Conservation (phyloP, 108 stramenopile genomes). For the Aurantiochytrium sp. region DNA sequence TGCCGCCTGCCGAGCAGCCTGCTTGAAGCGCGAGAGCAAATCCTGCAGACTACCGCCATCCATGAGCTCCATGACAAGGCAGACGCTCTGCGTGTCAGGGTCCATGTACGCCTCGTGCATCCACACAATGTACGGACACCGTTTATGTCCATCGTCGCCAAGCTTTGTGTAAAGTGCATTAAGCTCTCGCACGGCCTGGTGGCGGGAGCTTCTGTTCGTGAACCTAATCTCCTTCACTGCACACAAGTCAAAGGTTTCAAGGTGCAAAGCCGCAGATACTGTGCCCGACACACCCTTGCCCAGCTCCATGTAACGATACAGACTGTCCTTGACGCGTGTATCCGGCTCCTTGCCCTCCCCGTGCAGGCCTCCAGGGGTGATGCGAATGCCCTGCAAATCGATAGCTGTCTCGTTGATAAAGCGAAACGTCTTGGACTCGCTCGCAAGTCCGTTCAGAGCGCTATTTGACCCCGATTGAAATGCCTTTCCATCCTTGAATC, state of each 20-base stretch:
- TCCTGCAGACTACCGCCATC: constrained; percentile 33
- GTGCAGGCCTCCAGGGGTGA: background rate
- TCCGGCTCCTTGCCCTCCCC: background rate
- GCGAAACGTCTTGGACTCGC: background rate
- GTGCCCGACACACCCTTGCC: constrained; percentile 53
- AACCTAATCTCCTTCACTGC: constrained; percentile 57
- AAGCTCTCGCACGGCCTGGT: constrained; percentile 49
- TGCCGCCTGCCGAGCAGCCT: background rate
- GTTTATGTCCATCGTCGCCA: background rate
- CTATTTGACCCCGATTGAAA: background rate
- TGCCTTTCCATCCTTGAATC: too few species aligned
- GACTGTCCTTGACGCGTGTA: constrained; percentile 25
- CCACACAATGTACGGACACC: constrained; percentile 38
- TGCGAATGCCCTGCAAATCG: background rate
- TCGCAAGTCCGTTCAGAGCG: background rate
- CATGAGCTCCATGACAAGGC: constrained; percentile 40
- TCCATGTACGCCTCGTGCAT: constrained; percentile 57
- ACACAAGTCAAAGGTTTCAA: constrained; percentile 49
- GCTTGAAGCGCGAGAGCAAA: constrained; percentile 23
- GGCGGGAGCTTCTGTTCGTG: constrained; percentile 37
- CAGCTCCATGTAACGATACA: constrained; percentile 37
- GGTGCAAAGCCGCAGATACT: constrained; percentile 51
- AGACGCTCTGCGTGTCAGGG: constrained; percentile 35
- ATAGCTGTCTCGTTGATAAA: background rate
- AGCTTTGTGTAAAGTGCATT: constrained; percentile 30